Conservation (phyloP, 2,329 filamentous ascomycete genomes). For the Botrytis fragariae region DNA sequence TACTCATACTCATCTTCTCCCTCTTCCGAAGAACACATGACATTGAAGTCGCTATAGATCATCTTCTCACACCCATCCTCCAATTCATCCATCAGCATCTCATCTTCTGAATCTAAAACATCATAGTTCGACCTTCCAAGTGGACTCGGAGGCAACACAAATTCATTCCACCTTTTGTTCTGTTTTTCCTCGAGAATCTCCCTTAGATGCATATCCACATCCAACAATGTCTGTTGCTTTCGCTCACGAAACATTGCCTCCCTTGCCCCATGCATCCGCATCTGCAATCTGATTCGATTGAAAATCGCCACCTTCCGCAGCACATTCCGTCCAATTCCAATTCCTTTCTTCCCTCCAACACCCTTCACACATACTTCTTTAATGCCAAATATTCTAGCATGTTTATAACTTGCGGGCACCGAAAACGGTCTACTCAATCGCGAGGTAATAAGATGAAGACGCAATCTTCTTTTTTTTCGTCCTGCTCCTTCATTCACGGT, state of each 20-base stretch:
- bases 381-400: constrained; percentile 57
- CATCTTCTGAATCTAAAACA: constrained; percentile 38
- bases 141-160: constrained; percentile 36
- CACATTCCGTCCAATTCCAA: constrained; percentile 41
- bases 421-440: constrained; percentile 68
- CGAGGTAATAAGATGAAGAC: constrained; percentile 64
- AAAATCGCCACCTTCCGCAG: constrained; percentile 64
- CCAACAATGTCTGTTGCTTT: constrained; percentile 9
- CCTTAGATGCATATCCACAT: constrained; percentile 23
- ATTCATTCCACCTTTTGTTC: constrained; percentile 32
- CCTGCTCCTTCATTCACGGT: constrained; percentile 30
- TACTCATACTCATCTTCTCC: constrained; percentile 37
- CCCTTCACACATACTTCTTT: constrained; percentile 46
- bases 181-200: constrained; percentile 33
- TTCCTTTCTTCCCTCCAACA: constrained; percentile 44
- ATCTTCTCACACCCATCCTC: constrained; percentile 22
- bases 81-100: constrained; percentile 16
- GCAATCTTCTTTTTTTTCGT: constrained; percentile 65
- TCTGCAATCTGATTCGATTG: constrained; percentile 55
- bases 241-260: constrained; percentile 29
- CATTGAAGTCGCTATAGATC: constrained; percentile 39
- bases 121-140: constrained; percentile 40
- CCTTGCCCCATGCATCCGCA: constrained; percentile 42
- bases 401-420: constrained; percentile 54
- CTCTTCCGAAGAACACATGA: constrained; percentile 34